Base-by-base conservation (phyloP, 2,329 filamentous ascomycete genomes). In the Sclerotinia nivalis region DNA sequence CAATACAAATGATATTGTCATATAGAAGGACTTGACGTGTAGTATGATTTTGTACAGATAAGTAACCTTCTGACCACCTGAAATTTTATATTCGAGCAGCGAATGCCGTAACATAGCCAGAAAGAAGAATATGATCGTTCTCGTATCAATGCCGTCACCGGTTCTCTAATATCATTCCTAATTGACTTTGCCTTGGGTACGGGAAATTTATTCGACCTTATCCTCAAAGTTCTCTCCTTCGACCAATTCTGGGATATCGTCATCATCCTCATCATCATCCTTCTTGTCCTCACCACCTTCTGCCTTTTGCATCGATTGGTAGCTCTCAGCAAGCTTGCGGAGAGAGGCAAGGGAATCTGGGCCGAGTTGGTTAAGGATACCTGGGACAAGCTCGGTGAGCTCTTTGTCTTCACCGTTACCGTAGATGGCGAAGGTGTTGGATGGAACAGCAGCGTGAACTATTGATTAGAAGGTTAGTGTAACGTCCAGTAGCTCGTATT, bases 391-490 rank as follows among this genome's bases (percentile, higher is more conserved):
- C 87, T 99, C 96, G 73, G 96, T 99, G 77, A 99, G 92, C 87
- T 99, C 96, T 89, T 99, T 99, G 86, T 99, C 96, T 86, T 99
- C 96, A 76, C 95, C 96, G 83, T 93, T 91, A 78, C 96, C 96
- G 87, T 98, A 99, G 87, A 99, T 96, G 84, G 96, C 96, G 83
- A 98, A 99, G 83, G 96, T 99, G 90, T 99, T 99, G 84, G 94
- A 89, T 79, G 95, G 93, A 77, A 98, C 94, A 73, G 96, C 93
- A 75, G 95, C 96, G 86, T 99, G 96, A 76, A 99, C 96, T 99
- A 77, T 65, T 71, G 20, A 52, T 70, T 49, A 9, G n/a, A 68
- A 52, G 15, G 43, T 25, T 62, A 67, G 28, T 43, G 40, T 52
- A 7, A 64, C 8, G 3, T 28, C 47, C 12, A 25, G 28, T 43